Conservation (phyloP, 192 early-diverging fungal species). For the Gryganskiella cystojenkinii region DNA sequence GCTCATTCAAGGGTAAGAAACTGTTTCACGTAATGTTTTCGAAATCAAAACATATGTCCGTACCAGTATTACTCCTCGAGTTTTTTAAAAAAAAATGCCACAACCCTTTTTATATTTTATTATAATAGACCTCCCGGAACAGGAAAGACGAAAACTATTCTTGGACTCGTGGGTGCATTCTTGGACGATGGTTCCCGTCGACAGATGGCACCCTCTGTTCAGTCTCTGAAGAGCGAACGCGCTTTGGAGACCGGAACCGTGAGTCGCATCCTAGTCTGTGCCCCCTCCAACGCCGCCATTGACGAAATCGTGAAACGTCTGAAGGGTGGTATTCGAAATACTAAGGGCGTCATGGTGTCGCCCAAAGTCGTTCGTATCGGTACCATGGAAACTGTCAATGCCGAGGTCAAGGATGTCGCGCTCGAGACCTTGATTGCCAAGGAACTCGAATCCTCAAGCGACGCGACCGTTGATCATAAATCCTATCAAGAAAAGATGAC, state of each 20-base stretch:
- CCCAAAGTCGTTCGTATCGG: slow-evolving; percentile 90
- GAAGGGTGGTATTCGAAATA: slow-evolving; percentile 75
- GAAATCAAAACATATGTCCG: no score
- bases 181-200: slow-evolving; percentile 46
- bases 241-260: slow-evolving; percentile 45
- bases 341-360: slow-evolving; percentile 63
- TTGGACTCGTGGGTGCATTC: slow-evolving; percentile 82
- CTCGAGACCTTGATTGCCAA: slow-evolving; percentile 77
- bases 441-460: slow-evolving; percentile 58
- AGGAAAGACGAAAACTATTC: slow-evolving; percentile 86
- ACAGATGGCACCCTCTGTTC: slow-evolving; percentile 9
- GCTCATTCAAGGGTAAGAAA: slow-evolving; percentile 91
- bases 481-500: slow-evolving; percentile 45
- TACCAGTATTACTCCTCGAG: no score
- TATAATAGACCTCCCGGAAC: slow-evolving; percentile 71
- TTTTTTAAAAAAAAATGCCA: no score
- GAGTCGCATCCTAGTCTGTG: slow-evolving; percentile 85
- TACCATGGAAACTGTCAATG: slow-evolving; percentile 75
- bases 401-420: slow-evolving; percentile 75
- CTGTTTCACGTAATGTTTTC: no score
- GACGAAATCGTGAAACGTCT: slow-evolving; percentile 95
- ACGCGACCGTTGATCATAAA: slow-evolving; percentile 54
- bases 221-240: slow-evolving; percentile 14
- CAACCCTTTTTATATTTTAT: no score
- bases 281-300: slow-evolving; percentile 96